Evolutionary conservation across 257 asterid genomes (phyloP).

Genomic region (Fraxinus anomala): DNA sequence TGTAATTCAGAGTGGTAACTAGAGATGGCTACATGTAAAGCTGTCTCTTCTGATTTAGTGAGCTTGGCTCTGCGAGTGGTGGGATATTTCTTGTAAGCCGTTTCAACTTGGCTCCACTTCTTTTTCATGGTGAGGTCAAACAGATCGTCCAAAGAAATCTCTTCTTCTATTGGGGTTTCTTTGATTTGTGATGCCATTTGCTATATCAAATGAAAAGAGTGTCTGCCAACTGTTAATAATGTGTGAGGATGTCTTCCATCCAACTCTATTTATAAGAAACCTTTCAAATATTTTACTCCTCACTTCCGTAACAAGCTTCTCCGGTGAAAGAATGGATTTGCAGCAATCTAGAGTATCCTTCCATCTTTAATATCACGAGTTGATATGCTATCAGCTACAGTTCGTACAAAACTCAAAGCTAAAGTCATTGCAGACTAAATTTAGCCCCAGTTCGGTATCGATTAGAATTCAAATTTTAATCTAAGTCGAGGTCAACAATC

Average conservation of each 20-base stretch:
- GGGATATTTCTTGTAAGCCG: background rate
- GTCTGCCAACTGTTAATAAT: background rate
- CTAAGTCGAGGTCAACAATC: too few relatives aligned
- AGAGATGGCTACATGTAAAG: slow-evolving; percentile 51
- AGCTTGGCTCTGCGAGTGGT: slow-evolving; percentile 20
- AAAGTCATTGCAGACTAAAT: too few relatives aligned
- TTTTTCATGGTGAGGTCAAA: slow-evolving; percentile 37
- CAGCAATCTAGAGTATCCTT: too few relatives aligned
- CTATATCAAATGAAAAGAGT: background rate
- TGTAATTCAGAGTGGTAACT: slow-evolving; percentile 28
- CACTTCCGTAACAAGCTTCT: background rate
- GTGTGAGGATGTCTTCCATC: background rate
- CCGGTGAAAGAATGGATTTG: background rate
- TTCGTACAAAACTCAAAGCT: too few relatives aligned
- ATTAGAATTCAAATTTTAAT: too few relatives aligned
- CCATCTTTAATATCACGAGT: too few relatives aligned
- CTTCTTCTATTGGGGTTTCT: background rate
- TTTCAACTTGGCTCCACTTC: slow-evolving; percentile 32
- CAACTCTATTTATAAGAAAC: background rate
- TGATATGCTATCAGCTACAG: too few relatives aligned
- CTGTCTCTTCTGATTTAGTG: slow-evolving; percentile 49
- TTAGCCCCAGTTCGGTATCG: too few relatives aligned
- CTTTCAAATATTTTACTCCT: background rate
- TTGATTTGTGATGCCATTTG: background rate
- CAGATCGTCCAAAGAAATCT: slow-evolving; percentile 14